phyloP scores from a whole-genome alignment of 2,329 filamentous ascomycete genomes.

The Xylaria sp. region DNA sequence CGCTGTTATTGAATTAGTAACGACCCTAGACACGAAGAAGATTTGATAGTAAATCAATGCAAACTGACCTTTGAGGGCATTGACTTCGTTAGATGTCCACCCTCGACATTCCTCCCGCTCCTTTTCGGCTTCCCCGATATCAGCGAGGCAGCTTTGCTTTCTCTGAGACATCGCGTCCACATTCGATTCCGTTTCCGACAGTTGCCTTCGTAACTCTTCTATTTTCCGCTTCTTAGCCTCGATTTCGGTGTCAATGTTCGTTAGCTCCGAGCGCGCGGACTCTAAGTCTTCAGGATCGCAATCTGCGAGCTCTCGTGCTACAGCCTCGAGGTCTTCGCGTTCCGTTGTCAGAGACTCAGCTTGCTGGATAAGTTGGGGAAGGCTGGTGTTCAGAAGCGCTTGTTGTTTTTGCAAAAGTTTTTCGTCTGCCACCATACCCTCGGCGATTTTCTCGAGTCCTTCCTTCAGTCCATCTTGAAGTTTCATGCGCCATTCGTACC shows the following conservation, averaged over 20 bases:
- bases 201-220: constrained; percentile 67
- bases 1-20: constrained; percentile 55
- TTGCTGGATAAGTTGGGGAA: constrained; percentile 69
- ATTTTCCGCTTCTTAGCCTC: constrained; percentile 72
- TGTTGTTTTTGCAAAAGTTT: constrained; percentile 70
- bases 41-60: background rate
- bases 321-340: constrained; percentile 69
- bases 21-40: background rate
- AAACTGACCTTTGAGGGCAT: constrained; percentile 73
- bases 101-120: constrained; percentile 87
- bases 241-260: constrained; percentile 69
- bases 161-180: constrained; percentile 68
- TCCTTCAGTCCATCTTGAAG: constrained; percentile 81
- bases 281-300: constrained; percentile 83
- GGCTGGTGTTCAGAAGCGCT: constrained; percentile 66
- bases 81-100: constrained; percentile 84
- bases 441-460: constrained; percentile 75
- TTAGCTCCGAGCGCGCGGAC: constrained; percentile 71
- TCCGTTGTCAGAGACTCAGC: constrained; percentile 68
- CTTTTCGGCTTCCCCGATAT: constrained; percentile 83
- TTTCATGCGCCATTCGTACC: constrained; percentile 98
- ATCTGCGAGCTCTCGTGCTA: constrained; percentile 75
- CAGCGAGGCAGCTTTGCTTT: constrained; percentile 72
- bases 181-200: constrained; percentile 68
- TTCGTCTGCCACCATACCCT: constrained; percentile 79